Evolutionary conservation across 2,329 filamentous ascomycete genomes (phyloP), one percentile per base, ranked within the genome.

Genomic region (Calonectria ilicicola): DNA sequence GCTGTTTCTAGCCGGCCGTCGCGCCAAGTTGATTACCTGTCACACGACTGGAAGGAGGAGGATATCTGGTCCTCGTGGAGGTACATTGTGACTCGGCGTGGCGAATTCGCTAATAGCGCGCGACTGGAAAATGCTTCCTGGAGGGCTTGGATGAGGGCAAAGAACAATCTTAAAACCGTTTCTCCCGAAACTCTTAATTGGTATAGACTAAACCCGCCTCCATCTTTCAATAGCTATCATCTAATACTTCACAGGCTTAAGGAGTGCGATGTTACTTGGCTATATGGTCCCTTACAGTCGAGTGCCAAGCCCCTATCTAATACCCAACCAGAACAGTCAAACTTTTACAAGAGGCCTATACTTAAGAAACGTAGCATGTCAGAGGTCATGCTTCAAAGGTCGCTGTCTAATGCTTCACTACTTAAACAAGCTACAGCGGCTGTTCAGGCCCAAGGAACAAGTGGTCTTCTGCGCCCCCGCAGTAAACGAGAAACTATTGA

Each of bases 41-140:
- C 96, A 21, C 94, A 98, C 81, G 92, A 96, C 74, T 98, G 96
- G 95, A 92, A 91, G 75, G 95, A 98, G 84, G 96, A 98, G 83
- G 96, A 99, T 84, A 97, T 98, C 29, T 98, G 96, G 96, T 93
- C 94, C 7, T 98, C 96, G 1, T 98, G 97, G 97, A 93, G 95
- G 81, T 97, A 98, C 82, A 95, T 98, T 78, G 92, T 96, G 19
- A 93, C 94, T 32, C 94, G 95, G 79, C 89, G 93, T 78, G 92
- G 91, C 72, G 90, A 94, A 65, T 97, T 97, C 76, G 92, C 91
- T 78, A 96, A 98, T 82, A 91, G 93, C 42, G 93, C 92, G 40
- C 89, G 97, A 63, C 85, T 98, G 35, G 97, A 98, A 84, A 98
- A 99, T 84, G 97, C 97, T 3, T 98, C 95, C 0, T 99, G 97